Conservation (phyloP, 1,139 yeast genomes). For the Suhomyces chickasaworum region DNA sequence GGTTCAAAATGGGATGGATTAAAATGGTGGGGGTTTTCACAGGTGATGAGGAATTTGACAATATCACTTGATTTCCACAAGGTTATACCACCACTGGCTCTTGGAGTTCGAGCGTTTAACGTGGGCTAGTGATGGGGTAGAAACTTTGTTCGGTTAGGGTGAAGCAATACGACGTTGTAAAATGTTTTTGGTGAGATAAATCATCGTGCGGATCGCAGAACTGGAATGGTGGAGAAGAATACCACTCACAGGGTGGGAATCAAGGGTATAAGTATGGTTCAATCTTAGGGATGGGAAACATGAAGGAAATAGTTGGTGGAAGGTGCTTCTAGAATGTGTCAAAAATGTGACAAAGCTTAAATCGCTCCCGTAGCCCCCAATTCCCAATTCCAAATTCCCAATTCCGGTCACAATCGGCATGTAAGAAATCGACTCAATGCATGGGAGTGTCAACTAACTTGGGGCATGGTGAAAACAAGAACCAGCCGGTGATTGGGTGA, state of each 20-base stretch:
- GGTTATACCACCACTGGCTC: neutral
- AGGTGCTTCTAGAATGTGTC: slow-evolving; percentile 1
- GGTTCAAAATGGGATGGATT: too few species aligned
- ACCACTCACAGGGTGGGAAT: too few species aligned
- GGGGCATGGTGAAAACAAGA: neutral
- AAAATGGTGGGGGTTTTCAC: too few species aligned
- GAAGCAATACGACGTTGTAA: slow-evolving; percentile 5
- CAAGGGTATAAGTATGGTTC: too few species aligned
- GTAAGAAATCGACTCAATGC: neutral
- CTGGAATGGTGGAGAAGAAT: neutral
- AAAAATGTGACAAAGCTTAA: neutral
- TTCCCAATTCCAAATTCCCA: too few species aligned
- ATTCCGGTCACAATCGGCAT: neutral
- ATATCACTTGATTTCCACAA: neutral
- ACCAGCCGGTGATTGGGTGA: neutral
- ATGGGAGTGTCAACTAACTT: neutral
- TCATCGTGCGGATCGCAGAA: slow-evolving; percentile 1
- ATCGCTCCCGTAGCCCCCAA: too few species aligned
- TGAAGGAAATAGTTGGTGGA: too few species aligned
- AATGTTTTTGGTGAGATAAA: neutral
- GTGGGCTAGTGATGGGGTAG: neutral
- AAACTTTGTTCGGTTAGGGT: neutral
- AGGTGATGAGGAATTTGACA: neutral
- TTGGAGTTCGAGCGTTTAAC: neutral
- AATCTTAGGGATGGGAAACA: too few species aligned